A percentile compares a stretch with the other conserved stretches of the same genome.
Evolutionary conservation across 2,329 filamentous ascomycete species (phyloP).

Genomic region (Xylariales sp.): DNA sequence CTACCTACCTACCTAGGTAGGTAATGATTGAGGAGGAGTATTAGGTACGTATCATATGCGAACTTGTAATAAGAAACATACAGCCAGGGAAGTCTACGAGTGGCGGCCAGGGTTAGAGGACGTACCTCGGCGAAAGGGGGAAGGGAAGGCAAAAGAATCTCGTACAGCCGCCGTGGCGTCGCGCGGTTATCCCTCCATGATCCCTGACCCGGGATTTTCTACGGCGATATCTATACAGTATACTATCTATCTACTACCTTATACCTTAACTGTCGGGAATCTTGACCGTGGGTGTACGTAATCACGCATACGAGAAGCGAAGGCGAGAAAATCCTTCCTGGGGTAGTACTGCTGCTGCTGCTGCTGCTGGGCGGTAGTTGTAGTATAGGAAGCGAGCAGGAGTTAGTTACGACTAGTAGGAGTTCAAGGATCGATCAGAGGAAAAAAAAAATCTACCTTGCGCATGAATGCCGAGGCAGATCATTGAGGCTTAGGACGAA

Average conservation of each 20-base stretch:
- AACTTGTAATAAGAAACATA: constrained; percentile 23
- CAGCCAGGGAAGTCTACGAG: background rate
- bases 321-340: background rate
- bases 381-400: no score
- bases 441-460: constrained; percentile 6
- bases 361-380: no score
- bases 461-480: constrained; percentile 30
- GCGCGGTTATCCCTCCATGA: background rate
- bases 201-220: background rate
- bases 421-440: background rate
- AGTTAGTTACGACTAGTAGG: background rate
- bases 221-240: no score
- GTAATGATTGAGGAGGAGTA: no score
- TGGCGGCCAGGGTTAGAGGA: constrained; percentile 15
- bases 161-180: constrained; percentile 13
- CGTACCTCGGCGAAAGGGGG: constrained; percentile 20
- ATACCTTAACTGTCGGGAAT: no score
- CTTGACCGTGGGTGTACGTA: no score
- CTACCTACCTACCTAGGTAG: no score
- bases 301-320: no score
- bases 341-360: background rate
- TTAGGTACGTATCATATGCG: background rate
- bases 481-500: constrained; percentile 34
- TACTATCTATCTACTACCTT: no score
- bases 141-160: background rate